A percentile compares a stretch with the other conserved stretches of the same genome.
phyloP scores from a whole-genome alignment of 768 basidiomycete genomes.

The Candolleomyces aberdarensis region DNA sequence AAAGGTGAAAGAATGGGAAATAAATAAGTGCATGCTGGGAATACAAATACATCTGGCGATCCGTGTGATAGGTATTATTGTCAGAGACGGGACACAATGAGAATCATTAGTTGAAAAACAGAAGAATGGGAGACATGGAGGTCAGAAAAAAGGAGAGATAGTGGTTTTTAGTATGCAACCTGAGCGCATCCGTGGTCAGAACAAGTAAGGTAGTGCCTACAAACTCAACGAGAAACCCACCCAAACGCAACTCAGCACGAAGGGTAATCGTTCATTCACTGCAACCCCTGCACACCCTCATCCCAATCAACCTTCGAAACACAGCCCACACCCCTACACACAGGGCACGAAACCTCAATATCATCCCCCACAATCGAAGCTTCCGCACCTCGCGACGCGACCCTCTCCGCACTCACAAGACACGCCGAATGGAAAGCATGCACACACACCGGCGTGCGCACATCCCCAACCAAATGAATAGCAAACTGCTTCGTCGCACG shows the following conservation, averaged over 20 bases:
- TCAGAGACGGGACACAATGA: too few relatives aligned
- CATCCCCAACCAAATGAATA: constrained; percentile 28
- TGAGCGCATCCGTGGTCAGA: not conserved
- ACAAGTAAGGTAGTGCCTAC: not conserved
- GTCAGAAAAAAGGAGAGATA: too few relatives aligned
- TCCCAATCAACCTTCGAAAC: constrained; percentile 63
- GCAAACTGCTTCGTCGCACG: constrained; percentile 33
- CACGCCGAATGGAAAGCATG: constrained; percentile 75
- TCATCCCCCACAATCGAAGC: constrained; percentile 33
- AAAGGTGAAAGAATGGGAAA: too few relatives aligned
- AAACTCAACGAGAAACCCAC: too few relatives aligned
- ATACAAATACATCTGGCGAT: too few relatives aligned
- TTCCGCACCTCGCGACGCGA: constrained; percentile 60
- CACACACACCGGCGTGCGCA: constrained; percentile 39
- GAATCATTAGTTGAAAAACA: too few relatives aligned
- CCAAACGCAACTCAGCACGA: not conserved
- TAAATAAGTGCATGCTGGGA: too few relatives aligned
- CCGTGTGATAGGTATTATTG: too few relatives aligned
- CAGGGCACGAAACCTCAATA: constrained; percentile 73
- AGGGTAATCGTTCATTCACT: not conserved
- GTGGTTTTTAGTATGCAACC: too few relatives aligned
- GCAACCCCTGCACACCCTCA: constrained; percentile 32
- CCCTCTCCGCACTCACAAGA: constrained; percentile 63
- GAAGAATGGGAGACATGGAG: too few relatives aligned
- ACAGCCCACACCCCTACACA: constrained; percentile 63